These are phyloP conservation scores for Posidonia oceanica DNA, from an alignment of 116 monocot species.

Conservation along the genomic window DNA sequence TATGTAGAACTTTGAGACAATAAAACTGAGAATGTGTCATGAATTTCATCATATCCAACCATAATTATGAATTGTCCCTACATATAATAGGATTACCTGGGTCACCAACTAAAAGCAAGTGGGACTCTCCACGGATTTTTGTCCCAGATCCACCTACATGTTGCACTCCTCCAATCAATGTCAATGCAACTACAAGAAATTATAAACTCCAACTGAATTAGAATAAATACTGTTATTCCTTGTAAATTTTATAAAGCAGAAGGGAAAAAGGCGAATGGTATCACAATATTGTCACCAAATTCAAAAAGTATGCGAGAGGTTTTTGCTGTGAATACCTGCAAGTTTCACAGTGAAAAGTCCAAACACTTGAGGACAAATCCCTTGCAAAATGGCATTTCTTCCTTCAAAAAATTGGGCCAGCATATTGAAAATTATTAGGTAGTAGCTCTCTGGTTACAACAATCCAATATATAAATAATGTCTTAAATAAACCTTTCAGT, in stretches of 20 bases:
- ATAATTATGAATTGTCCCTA: too few species aligned
- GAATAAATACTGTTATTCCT: neutral
- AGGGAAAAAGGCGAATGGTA: neutral
- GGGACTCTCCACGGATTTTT: constrained; percentile 97
- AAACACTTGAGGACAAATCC: constrained; percentile 93
- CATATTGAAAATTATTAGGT: neutral
- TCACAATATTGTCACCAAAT: constrained; percentile 1
- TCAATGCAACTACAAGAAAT: constrained; percentile 69
- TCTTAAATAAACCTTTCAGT: constrained; percentile 49
- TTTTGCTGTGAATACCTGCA: constrained; percentile 24
- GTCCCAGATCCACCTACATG: constrained; percentile 89
- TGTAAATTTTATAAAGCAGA: too few species aligned
- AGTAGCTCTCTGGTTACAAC: neutral
- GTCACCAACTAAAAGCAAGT: constrained; percentile 96
- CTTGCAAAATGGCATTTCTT: constrained; percentile 85
- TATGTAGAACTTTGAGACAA: neutral
- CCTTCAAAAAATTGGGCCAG: constrained; percentile 28
- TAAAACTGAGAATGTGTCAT: neutral
- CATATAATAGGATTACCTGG: constrained; percentile 48
- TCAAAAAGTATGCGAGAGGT: neutral
- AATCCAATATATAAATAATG: neutral
- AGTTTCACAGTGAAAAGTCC: constrained; percentile 99
- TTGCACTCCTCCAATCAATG: constrained; percentile 93
- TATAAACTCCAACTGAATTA: neutral
- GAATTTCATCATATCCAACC: too few species aligned